Conservation (phyloP, 306 rosid species). For the Bauhinia variegata region DNA sequence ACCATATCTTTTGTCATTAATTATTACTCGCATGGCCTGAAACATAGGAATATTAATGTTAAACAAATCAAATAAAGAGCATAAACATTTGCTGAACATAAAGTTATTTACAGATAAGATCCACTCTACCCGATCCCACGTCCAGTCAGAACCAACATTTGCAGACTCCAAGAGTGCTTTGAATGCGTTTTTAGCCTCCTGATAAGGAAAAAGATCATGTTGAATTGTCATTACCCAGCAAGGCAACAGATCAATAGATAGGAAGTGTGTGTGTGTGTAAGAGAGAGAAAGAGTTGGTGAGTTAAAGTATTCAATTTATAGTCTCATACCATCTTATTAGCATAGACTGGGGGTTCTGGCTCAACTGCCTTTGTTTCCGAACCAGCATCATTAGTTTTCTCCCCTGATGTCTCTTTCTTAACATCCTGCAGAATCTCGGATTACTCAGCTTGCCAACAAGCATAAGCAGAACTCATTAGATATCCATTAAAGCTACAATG, state of each 20-base stretch:
- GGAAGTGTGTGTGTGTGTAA: background rate
- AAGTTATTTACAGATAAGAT: conserved; percentile 15
- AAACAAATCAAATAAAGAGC: conserved; percentile 33
- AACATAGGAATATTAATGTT: conserved; percentile 34
- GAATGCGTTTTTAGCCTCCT: conserved; percentile 94
- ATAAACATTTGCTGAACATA: conserved; percentile 9
- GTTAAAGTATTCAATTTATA: conserved; percentile 24
- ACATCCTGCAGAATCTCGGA: conserved; percentile 54
- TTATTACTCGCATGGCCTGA: conserved; percentile 88
- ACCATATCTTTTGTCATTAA: conserved; percentile 88
- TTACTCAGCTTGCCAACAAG: conserved; percentile 39
- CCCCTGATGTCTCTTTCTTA: conserved; percentile 50
- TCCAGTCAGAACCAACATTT: conserved; percentile 92
- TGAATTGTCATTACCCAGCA: conserved; percentile 29
- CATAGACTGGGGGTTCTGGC: conserved; percentile 65
- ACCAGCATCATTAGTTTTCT: conserved; percentile 55
- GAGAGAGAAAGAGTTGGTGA: conserved; percentile 12
- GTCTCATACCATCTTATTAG: conserved; percentile 67
- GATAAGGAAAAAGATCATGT: conserved; percentile 29
- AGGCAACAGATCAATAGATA: background rate
- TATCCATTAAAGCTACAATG: conserved; percentile 23
- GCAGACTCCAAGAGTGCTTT: conserved; percentile 82
- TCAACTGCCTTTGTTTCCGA: conserved; percentile 68
- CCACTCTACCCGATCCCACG: conserved; percentile 90
- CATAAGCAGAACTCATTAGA: conserved; percentile 29